Conservation (phyloP, 805 yeast genomes). For the Jamesozyma spencerorum region DNA sequence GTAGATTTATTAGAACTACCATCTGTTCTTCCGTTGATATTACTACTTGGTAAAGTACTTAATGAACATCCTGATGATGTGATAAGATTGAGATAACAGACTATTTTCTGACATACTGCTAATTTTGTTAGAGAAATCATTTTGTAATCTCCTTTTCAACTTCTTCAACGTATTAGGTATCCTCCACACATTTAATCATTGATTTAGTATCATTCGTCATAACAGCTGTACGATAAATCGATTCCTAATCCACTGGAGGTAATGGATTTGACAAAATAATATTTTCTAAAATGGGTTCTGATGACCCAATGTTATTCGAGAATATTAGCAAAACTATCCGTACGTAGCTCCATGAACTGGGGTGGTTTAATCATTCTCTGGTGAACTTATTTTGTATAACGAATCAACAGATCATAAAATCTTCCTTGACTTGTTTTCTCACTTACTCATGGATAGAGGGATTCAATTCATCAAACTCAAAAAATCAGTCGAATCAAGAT, state of each 20-base stretch:
- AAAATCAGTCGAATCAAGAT: conserved; percentile 1
- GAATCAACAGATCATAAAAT: conserved; percentile 23
- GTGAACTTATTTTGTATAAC: conserved; percentile 10
- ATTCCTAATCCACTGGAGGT: conserved; percentile 46
- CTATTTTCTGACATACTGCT: too few species aligned
- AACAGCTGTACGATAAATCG: conserved; percentile 53
- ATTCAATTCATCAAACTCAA: conserved; percentile 21
- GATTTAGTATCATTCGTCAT: conserved; percentile 56
- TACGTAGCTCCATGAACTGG: too few species aligned
- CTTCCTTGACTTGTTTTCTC: conserved; percentile 16
- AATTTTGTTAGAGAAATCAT: neutral
- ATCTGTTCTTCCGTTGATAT: neutral
- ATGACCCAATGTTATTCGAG: neutral
- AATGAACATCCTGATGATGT: neutral
- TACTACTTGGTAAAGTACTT: conserved; percentile 1
- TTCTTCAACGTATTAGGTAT: conserved; percentile 21
- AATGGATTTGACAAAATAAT: conserved; percentile 48
- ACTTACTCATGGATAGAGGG: conserved; percentile 22
- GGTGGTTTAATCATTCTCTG: too few species aligned
- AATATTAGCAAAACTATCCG: too few species aligned
- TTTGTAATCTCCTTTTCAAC: conserved; percentile 12
- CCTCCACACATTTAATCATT: conserved; percentile 33
- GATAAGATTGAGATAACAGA: too few species aligned
- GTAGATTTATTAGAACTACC: neutral
- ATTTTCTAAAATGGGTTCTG: conserved; percentile 40